Percentiles rank a stretch among this genome's conserved stretches.
Evolutionary conservation across 805 yeast genomes (phyloP).

Genomic region (Suhomyces prunicola): DNA sequence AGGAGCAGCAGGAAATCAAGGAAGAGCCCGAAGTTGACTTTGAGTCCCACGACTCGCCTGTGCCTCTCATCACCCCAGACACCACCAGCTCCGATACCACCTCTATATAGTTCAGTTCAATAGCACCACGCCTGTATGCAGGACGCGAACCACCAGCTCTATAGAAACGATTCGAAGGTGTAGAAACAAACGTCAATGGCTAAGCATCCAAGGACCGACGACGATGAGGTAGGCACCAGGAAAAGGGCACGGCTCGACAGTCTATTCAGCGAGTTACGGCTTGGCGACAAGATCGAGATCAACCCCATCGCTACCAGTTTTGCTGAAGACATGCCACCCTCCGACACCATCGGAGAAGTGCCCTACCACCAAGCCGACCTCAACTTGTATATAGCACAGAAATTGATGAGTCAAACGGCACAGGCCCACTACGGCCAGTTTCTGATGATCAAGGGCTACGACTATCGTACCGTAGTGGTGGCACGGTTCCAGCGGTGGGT

Average conservation of each 20-base stretch:
- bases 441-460: slow-evolving; percentile 24
- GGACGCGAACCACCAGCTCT: not conserved
- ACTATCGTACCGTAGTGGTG: slow-evolving; percentile 21
- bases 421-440: slow-evolving; percentile 14
- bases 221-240: slow-evolving; percentile 7
- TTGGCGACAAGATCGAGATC: slow-evolving; percentile 12
- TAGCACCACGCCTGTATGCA: not conserved
- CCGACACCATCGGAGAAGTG: slow-evolving; percentile 10
- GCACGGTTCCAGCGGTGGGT: slow-evolving; percentile 35
- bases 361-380: slow-evolving; percentile 4
- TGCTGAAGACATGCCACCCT: slow-evolving; percentile 7
- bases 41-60: not conserved
- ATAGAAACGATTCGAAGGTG: not conserved
- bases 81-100: not conserved
- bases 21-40: not conserved
- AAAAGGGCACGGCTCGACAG: slow-evolving; percentile 32
- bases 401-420: slow-evolving; percentile 22
- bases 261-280: slow-evolving; percentile 21
- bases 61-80: not conserved
- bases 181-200: not conserved
- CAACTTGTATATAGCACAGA: slow-evolving; percentile 20
- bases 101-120: not conserved
- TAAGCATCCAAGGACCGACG: slow-evolving; percentile 5
- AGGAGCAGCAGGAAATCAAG: not conserved
- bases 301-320: slow-evolving; percentile 12